Base-by-base conservation (phyloP, 495 filamentous ascomycete genomes). In the Neurospora intermedia region DNA sequence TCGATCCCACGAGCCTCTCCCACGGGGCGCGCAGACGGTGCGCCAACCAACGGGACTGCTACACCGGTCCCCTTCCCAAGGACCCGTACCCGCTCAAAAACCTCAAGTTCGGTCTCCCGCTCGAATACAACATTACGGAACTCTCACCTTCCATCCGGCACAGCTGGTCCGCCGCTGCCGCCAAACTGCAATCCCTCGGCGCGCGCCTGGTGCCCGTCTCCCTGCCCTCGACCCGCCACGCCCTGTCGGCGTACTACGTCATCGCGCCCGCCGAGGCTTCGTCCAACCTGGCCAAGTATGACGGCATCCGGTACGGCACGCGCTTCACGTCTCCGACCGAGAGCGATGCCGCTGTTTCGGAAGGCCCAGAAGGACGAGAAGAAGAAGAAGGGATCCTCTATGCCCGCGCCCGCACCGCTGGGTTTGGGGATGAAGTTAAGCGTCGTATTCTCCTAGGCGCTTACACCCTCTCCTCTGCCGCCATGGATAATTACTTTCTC, bases 261-360 rank as follows among this genome's bases (percentile, higher is more conserved):
- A 89, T 99, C 74, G 96, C 96, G 8, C 93, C 96, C 0, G 94
- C 96, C 15, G 96, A 99, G 83, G 96, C 96, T 16, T 93, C 92
- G 15, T 98, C 95, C 20, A 99, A 99, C 74, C 88, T 99, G n/a
- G 92, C 96, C 69, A 97, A 96, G 81, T 99, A 97, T 79, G 96
- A 99, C 77, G 96, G 96, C 9, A 87, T 98, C 13, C 91, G 96
- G 18, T 99, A 97, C 80, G 96, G 96, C 3, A 84, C 81, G 59
- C 87, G 89, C 35, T 75, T 77, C 16, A 66, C 54, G 1, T 35
- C 54, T 31, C 54, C 54, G 15, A 31, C 70, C 1, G 73, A 75
- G 18, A 59, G 39, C 3, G 66, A 74, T n/a, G 40, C 71, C 3
- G 54, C 27, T 6, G 3, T 4, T 35, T 16, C 54, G 7, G 78